Percentiles rank a stretch among this genome's conserved stretches.
Evolutionary conservation across 306 rosid species (phyloP).

Genomic region (Dalbergia cochinchinensis): DNA sequence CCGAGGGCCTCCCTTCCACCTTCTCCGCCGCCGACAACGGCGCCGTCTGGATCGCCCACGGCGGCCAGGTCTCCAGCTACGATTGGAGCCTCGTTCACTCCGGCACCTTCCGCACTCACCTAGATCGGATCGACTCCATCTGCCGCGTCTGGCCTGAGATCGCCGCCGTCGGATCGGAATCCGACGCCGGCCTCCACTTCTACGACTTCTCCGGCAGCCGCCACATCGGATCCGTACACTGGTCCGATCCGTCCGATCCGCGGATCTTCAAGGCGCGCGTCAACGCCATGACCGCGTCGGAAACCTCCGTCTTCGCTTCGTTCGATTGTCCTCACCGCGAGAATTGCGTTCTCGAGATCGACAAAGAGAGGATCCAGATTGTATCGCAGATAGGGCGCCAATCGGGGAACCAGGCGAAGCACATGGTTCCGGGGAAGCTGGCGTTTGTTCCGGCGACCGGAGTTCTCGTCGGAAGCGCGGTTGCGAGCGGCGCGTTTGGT

Average conservation of each 20-base stretch:
- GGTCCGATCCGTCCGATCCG: constrained; percentile 82
- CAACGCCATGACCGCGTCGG: constrained; percentile 64
- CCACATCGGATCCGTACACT: constrained; percentile 71
- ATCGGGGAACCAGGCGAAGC: constrained; percentile 75
- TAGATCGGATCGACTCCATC: constrained; percentile 74
- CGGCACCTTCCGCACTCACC: constrained; percentile 74
- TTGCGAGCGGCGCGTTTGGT: constrained; percentile 76
- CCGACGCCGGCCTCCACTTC: constrained; percentile 76
- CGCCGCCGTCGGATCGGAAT: constrained; percentile 72
- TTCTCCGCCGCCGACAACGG: constrained; percentile 66
- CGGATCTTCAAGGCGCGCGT: constrained; percentile 87
- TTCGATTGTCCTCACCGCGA: constrained; percentile 76
- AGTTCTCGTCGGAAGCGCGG: constrained; percentile 66
- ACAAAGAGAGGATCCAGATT: constrained; percentile 66
- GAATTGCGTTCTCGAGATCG: constrained; percentile 74
- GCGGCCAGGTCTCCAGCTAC: constrained; percentile 83
- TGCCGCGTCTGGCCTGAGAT: constrained; percentile 76
- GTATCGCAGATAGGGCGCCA: constrained; percentile 68
- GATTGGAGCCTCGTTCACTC: constrained; percentile 71
- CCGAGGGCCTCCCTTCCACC: constrained; percentile 78
- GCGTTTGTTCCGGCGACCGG: constrained; percentile 69
- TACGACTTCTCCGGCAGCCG: constrained; percentile 75
- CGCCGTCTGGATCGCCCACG: constrained; percentile 89
- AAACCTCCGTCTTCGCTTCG: constrained; percentile 63
- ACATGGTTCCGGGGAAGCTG: constrained; percentile 67